Base-by-base conservation (phyloP, 352 stramenopile genomes). In the Phytophthora tentaculata region DNA sequence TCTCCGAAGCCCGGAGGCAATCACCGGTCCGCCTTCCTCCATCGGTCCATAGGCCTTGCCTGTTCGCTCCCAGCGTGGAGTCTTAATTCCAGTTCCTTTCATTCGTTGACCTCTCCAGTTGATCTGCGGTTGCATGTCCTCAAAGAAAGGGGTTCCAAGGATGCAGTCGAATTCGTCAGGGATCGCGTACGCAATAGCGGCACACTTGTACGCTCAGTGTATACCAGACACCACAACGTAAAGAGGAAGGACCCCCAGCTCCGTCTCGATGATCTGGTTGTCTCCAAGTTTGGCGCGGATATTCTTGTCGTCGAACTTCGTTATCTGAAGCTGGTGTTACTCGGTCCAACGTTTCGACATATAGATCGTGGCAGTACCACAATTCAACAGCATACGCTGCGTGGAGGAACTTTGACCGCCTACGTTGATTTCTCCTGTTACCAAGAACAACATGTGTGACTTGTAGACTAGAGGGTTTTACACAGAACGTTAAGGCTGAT, bases 91-190 rank as follows among this genome's bases (percentile, higher is more conserved):
- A 43, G 50, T 51, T 60, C 49, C 17, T 59, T 55, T 20, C n/a
- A 66, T 66, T 19, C 37, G 5, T 43, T 41, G 26, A 61, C 20
- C 26, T 29, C 26, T 56, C 50, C 60, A 60, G 26, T 67, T 41
- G 14, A 67, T 61, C 14, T 44, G 13, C 0, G 50, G 37, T 20
- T 67, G 60, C 16, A 49, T 44, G 19, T 66, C 49, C 37, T 66
- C 49, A 28, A 66, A 60, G 19, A 54, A 67, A n/a, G 59, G 50
- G 20, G 60, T 49, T 19, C 59, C 49, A 5, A 67, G 19, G 26
- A 67, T 67, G 28, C 37, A 54, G 14, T 60, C 59, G 14, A 39
- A 39, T 39, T 39, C 32, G 32, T 10, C 10, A 9, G 32, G 32
- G 32, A 39, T 39, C 32, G n/a, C n/a, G 32, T 39, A 39, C 32